Percentiles rank a stretch among this genome's conserved stretches.
These are phyloP conservation scores for Candida hispaniensis DNA, from an alignment of 805 yeast species.

Conservation along the genomic window DNA sequence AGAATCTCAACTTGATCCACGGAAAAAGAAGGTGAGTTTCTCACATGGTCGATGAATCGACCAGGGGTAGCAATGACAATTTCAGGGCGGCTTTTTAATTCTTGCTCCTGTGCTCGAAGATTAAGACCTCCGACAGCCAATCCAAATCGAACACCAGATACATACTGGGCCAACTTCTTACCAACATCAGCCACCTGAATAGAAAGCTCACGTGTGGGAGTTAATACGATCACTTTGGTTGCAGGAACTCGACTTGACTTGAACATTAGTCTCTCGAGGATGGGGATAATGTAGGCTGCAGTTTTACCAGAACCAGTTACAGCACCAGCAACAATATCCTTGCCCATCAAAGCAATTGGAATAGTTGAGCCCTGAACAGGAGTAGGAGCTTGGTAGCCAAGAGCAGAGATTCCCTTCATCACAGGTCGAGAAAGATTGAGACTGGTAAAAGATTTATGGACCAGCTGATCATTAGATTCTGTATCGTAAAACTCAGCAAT, in stretches of 20 bases:
- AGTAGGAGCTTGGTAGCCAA: constrained; percentile 82
- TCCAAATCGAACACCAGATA: constrained; percentile 71
- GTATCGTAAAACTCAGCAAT: constrained; percentile 67
- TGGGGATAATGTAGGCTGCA: constrained; percentile 95
- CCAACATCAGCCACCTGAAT: constrained; percentile 95
- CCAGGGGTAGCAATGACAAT: constrained; percentile 98
- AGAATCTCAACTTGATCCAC: constrained; percentile 87
- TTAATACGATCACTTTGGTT: constrained; percentile 79
- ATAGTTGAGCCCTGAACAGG: constrained; percentile 91
- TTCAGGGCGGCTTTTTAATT: constrained; percentile 85
- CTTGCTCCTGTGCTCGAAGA: constrained; percentile 90
- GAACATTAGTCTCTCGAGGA: constrained; percentile 80
- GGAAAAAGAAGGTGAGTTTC: constrained; percentile 87
- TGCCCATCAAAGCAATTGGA: constrained; percentile 87
- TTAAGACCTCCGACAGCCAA: constrained; percentile 97
- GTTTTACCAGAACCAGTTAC: constrained; percentile 99
- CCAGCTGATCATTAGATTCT: constrained; percentile 38
- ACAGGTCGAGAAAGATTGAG: constrained; percentile 84
- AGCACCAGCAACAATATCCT: constrained; percentile 97
- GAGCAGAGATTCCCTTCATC: constrained; percentile 63
- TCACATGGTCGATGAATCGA: constrained; percentile 90
- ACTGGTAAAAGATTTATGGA: constrained; percentile 59
- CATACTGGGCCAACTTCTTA: constrained; percentile 65
- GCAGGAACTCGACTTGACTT: constrained; percentile 79
- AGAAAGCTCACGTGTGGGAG: constrained; percentile 97